Evolutionary conservation across 2,329 filamentous ascomycete species (phyloP), one percentile per base, ranked within the genome.

Genomic region (Colletotrichum eleusines): DNA sequence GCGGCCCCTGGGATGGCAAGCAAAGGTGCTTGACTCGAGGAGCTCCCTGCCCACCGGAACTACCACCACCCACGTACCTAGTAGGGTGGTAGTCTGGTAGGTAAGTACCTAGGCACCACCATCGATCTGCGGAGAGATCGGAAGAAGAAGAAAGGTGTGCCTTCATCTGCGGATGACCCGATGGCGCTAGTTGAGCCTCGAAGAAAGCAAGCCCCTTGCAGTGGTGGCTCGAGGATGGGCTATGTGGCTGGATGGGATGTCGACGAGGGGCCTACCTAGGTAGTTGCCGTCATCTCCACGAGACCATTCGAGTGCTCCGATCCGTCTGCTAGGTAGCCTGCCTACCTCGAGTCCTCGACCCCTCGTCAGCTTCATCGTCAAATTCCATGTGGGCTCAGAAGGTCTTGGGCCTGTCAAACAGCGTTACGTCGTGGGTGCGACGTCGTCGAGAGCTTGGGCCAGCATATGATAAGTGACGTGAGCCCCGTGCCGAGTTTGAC

Each of bases 71-170:
- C n/a, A n/a, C n/a, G n/a, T n/a, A n/a, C n/a, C n/a, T n/a, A n/a
- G n/a, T n/a, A n/a, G n/a, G n/a, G n/a, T n/a, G n/a, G n/a, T n/a
- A n/a, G n/a, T n/a, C n/a, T n/a, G n/a, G n/a, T n/a, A 33, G 31
- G 9, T 35, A 35, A 2, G 35, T 20, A 7, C 14, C 6, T 63
- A 44, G 42, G 42, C 14, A 42, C 58, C 59, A 63, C 68, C 68
- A 68, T 71, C 68, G 64, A 71, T 71, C 64, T 71, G 68, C 51
- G 68, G 68, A 71, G 67, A 70, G 64, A 48, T 48, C 44, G 38
- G 58, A 68, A 63, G 53, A 71, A 71, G 64, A 71, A 71, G 68
- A 68, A 71, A 71, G 12, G 58, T 53, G 44, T 46, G 26, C 28
- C 46, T 42, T 59, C 42, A 28, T 40, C 64, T 54, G 44, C 64